These are phyloP conservation scores for Cylindricascospora bacillispora DNA, from an alignment of 1,139 yeast genomes.

Conservation along the genomic window DNA sequence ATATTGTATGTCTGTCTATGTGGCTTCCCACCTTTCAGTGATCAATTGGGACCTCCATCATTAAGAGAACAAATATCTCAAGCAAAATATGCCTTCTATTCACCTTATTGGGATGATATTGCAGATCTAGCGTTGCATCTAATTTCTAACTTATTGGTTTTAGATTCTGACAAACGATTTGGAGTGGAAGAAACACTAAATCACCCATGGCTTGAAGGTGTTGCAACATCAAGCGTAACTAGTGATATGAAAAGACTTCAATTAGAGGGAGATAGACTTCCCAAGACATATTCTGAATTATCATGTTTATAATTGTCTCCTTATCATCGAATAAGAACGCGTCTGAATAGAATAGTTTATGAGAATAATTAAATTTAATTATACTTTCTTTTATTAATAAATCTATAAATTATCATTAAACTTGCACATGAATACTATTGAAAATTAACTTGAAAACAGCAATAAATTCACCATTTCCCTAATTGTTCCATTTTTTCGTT, in stretches of 20 bases:
- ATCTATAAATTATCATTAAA: no score
- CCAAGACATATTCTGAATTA: constrained; percentile 25
- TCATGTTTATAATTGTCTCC: constrained; percentile 13
- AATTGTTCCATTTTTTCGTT: constrained; percentile 56
- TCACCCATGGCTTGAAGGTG: constrained; percentile 45
- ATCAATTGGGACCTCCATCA: constrained; percentile 65
- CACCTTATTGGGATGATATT: constrained; percentile 71
- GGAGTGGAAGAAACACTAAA: constrained; percentile 37
- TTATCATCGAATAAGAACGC: no score
- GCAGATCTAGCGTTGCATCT: constrained; percentile 53
- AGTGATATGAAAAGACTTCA: constrained; percentile 14
- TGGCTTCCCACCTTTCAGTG: constrained; percentile 80
- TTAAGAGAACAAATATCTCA: constrained; percentile 61
- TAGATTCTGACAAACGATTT: constrained; percentile 42
- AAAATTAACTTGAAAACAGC: no score
- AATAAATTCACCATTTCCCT: constrained; percentile 50
- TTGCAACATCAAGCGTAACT: constrained; percentile 7
- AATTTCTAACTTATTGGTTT: constrained; percentile 46
- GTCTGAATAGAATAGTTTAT: no score
- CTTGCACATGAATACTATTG: no score
- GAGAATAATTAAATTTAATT: no score
- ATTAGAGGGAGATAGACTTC: constrained; percentile 14
- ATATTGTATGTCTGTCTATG: constrained; percentile 63
- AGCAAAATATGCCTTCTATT: constrained; percentile 60
- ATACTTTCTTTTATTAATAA: no score